phyloP scores from a whole-genome alignment of 768 basidiomycete species.

The Lactarius deliciosus region DNA sequence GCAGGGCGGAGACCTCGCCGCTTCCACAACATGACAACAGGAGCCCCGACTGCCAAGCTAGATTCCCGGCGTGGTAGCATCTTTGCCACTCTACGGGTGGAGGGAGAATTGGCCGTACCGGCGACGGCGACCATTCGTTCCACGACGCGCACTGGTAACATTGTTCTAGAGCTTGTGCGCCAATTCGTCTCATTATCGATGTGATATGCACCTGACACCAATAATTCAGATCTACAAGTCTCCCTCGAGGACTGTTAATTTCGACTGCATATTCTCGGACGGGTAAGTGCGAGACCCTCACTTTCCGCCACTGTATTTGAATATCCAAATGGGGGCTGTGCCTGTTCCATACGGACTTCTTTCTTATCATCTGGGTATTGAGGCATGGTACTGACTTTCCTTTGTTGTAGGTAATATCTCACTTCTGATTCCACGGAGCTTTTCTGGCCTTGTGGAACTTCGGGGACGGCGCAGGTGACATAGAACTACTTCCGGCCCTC shows the following conservation, averaged over 20 bases:
- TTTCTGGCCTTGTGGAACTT: constrained; percentile 24
- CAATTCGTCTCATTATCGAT: background rate
- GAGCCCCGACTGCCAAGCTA: constrained; percentile 21
- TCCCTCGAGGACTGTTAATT: constrained; percentile 11
- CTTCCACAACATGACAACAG: constrained; percentile 13
- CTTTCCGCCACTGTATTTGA: constrained; percentile 1
- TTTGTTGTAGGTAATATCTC: constrained; percentile 24
- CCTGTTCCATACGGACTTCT: constrained; percentile 7
- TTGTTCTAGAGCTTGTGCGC: constrained; percentile 24
- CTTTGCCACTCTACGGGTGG: constrained; percentile 12
- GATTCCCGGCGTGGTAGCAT: constrained; percentile 20
- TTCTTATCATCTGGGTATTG: constrained; percentile 12
- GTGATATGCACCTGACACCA: background rate
- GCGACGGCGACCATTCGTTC: constrained; percentile 17
- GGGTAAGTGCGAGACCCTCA: constrained; percentile 17
- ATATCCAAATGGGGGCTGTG: constrained; percentile 16
- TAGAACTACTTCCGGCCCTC: constrained; percentile 23
- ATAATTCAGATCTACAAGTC: constrained; percentile 18
- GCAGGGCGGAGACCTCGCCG: constrained; percentile 14
- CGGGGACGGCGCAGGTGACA: constrained; percentile 18
- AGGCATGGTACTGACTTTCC: constrained; percentile 20
- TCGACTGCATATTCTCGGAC: constrained; percentile 25
- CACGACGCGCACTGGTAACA: constrained; percentile 22
- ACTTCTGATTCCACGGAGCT: constrained; percentile 28
- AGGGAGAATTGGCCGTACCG: constrained; percentile 1